Conservation (phyloP, 2,329 filamentous ascomycete species). For the Pseudogymnoascus sp. region DNA sequence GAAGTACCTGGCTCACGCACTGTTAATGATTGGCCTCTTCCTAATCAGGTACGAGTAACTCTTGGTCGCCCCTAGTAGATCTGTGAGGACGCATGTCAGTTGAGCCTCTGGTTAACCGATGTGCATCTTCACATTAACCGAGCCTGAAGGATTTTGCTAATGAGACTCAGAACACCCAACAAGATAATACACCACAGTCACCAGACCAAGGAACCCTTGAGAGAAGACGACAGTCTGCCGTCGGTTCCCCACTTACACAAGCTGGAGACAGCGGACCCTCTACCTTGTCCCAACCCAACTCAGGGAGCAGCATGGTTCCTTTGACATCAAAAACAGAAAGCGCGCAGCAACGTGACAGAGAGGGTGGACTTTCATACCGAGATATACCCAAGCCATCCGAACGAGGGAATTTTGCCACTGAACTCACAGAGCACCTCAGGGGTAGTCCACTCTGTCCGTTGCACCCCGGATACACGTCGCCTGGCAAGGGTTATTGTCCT, state of each 20-base stretch:
- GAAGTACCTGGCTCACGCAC: slow-evolving; percentile 12
- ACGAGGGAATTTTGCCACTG: slow-evolving; percentile 29
- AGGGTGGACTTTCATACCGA: slow-evolving; percentile 11
- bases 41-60: not conserved
- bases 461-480: slow-evolving; percentile 31
- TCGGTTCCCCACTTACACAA: not conserved
- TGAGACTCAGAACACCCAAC: not conserved
- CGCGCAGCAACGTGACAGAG: slow-evolving; percentile 12
- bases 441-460: slow-evolving; percentile 37
- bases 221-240: not conserved
- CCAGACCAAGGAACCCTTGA: not conserved
- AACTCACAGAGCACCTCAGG: slow-evolving; percentile 38
- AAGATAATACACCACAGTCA: not conserved
- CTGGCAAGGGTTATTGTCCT: slow-evolving; percentile 33
- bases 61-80: not conserved
- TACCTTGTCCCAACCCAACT: not conserved
- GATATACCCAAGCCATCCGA: not conserved
- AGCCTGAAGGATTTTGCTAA: not conserved
- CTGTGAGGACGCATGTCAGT: not conserved
- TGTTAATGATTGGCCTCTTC: not conserved
- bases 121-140: not conserved
- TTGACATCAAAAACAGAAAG: not conserved
- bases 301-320: not conserved
- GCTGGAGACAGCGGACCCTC: not conserved
- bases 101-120: not conserved